These are phyloP conservation scores for Xylariales sp. DNA, from an alignment of 2,329 filamentous ascomycete species.

Conservation along the genomic window DNA sequence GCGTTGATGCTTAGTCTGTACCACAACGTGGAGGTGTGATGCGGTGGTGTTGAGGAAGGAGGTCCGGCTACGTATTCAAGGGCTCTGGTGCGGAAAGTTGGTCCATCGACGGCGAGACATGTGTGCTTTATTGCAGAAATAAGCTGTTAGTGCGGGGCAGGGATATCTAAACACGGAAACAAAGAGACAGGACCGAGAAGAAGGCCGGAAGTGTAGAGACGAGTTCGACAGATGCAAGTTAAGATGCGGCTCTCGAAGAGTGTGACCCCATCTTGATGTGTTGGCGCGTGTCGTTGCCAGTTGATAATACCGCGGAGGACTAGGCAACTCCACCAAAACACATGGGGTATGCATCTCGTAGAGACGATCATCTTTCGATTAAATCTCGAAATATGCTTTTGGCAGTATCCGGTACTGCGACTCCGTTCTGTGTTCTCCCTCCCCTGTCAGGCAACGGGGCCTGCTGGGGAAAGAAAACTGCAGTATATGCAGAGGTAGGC, in stretches of 20 bases:
- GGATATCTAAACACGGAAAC: conserved; percentile 38
- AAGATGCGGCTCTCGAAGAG: conserved; percentile 62
- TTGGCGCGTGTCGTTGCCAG: conserved; percentile 83
- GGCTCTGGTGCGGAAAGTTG: conserved; percentile 43
- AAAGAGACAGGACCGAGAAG: conserved; percentile 28
- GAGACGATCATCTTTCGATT: conserved; percentile 45
- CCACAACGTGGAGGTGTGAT: conserved; percentile 32
- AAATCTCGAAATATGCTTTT: conserved; percentile 29
- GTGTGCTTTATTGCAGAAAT: conserved; percentile 61
- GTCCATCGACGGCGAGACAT: conserved; percentile 55
- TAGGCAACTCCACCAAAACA: conserved; percentile 59
- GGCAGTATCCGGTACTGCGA: conserved; percentile 26
- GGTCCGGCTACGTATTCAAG: conserved; percentile 44
- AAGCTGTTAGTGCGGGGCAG: conserved; percentile 46
- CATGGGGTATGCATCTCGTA: conserved; percentile 44
- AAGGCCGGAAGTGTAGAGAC: conserved; percentile 20
- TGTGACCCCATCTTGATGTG: conserved; percentile 78
- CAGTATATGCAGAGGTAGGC: conserved; percentile 34
- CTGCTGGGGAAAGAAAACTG: conserved; percentile 14
- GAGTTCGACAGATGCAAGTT: conserved; percentile 55
- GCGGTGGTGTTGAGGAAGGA: conserved; percentile 36
- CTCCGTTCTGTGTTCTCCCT: conserved; percentile 20
- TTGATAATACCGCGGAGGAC: conserved; percentile 63
- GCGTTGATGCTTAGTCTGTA: conserved; percentile 32
- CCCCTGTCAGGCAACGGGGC: conserved; percentile 27